Base-by-base conservation (phyloP, 1,284 basidiomycete species). In the Ustilago nuda region DNA sequence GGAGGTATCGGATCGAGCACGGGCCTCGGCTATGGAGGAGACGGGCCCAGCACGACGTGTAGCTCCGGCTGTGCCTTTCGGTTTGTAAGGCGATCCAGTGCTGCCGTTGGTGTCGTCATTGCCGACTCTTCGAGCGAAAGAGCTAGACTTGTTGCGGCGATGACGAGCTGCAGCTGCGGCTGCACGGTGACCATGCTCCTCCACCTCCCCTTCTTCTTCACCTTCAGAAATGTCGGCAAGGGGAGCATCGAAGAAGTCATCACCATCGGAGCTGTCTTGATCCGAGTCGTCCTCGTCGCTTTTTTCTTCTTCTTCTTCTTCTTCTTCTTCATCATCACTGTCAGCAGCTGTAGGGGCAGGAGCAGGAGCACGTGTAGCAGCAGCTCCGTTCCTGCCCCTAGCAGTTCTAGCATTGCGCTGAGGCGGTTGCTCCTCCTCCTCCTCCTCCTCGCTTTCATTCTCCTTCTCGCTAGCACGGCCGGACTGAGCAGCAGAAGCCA, bases 201-300 rank as follows among this genome's bases (percentile, higher is more conserved):
- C 71, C 32, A 67, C 35, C 19, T 71, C 71, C 13, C 79, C 72
- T 35, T 82, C 81, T 36, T 82, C 81, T 15, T 76, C 76, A 53
- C 64, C 76, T 60, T 82, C 81, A 9, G 60, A 61, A 56, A 82
- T 82, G 54, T 79, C 78, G 53, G 75, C 78, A n/a, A 82, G 76
- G 8, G 77, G 75, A 32, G 81, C 81, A 46, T 82, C 81, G 53
- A 74, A 72, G 69, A 70, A 81, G 54, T 72, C 78, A 39, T 81
- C 79, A 15, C 73, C 69, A 33, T 68, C 66, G 17, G 79, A 76
- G 59, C 64, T 70, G 19, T 71, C 70, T 36, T 72, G 46, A 27
- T 69, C 53, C 9, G 56, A 53, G n/a, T 61, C 56, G 32, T 59
- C 56, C 32, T 66, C 50, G 4, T 72, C 64, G 6, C 62, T 52